Evolutionary conservation across 192 early-diverging fungal species (phyloP), one percentile per base, ranked within the genome.

Genomic region (Linnemannia zychae): DNA sequence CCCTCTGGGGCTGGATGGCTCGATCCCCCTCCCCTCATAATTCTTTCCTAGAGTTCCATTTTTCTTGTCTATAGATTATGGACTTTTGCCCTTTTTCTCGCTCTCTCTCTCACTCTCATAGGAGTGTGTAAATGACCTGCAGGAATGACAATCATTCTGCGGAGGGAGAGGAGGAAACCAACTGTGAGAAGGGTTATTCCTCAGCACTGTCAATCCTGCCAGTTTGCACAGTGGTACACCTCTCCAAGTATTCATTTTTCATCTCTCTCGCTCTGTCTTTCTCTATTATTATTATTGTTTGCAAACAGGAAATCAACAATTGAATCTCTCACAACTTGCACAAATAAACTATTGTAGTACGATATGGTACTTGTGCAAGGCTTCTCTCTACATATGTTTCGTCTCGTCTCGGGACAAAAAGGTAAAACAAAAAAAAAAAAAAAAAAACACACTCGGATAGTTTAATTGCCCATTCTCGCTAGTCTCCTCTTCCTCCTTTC

Each of bases 361-460:
- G 40, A 9, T 44, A 44, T 9, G 3, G 40, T 44, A 44, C 40
- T 44, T 44, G 40, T 44, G 40, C 40, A 44, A 44, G 3, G 40
- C 40, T 24, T 22, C 11, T 60, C 2, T 31, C 17, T 53, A 4
- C n/a, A 0, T n/a, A 4, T 31, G 11, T 28, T 24, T 60, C 2
- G 48, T 49, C 57, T 24, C 24, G 57, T 31, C 57, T 63, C 57
- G 12, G 57, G 57, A 60, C 28, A 63, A 63, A 63, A 63, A 31
- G 13, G 24, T 60, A 60, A 24, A n/a, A n/a, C n/a, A n/a, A n/a
- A n/a, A n/a, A n/a, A n/a, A n/a, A n/a, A n/a, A n/a, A n/a, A n/a
- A n/a, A 63, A 63, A 49, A 49, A 49, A 49, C 5, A 49, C 16
- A 28, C 57, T 63, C 57, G 57, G 57, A 63, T 63, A 63, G 57